Base-by-base conservation (phyloP, 208 protist genomes). In the Entamoeba histolytica region DNA sequence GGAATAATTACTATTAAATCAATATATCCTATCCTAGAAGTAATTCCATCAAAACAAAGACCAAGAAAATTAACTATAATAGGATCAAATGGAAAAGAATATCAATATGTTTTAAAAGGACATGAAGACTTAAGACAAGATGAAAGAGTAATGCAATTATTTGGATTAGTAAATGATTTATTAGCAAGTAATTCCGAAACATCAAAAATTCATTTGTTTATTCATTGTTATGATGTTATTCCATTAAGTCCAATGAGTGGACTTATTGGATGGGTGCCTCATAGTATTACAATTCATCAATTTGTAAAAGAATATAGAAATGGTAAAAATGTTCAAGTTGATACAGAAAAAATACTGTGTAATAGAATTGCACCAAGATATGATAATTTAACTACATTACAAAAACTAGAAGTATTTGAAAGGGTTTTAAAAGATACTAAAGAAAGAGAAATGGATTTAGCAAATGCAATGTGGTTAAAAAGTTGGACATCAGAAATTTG, bases 141-240 rank as follows among this genome's bases (percentile, higher is more conserved):
- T 95, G 99, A 99, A 96, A 97, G 99, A 51, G 98, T 99, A 23
- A 99, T 99, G 99, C 98, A 99, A 96, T 98, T 99, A 93, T 99
- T 99, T 95, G 98, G 97, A 4, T 96, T 99, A 10, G 98, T 99
- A 31, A 99, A 99, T 96, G 98, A 97, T 39, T 97, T 99, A 49
- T 97, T 99, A 28, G 94, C 95, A 17, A 8, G 49, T 44, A 49
- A 92, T 47, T 28, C 5, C 6, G 49, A 78, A 7, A 78, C n/a
- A 3, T 78, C 57, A 7, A 19, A n/a, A 3, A 28, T 35, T 15
- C 15, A 93, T 23, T 15, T 87, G 0, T 12, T 6, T 73, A 49
- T 78, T 35, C 5, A 92, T 44, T 35, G 23, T 35, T 99, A 99
- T 95, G 94, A 97, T 61, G 98, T 99, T 15, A 99, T 99, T 87